These are phyloP conservation scores for Pholiota conissans DNA, from an alignment of 768 basidiomycete genomes.

Conservation along the genomic window DNA sequence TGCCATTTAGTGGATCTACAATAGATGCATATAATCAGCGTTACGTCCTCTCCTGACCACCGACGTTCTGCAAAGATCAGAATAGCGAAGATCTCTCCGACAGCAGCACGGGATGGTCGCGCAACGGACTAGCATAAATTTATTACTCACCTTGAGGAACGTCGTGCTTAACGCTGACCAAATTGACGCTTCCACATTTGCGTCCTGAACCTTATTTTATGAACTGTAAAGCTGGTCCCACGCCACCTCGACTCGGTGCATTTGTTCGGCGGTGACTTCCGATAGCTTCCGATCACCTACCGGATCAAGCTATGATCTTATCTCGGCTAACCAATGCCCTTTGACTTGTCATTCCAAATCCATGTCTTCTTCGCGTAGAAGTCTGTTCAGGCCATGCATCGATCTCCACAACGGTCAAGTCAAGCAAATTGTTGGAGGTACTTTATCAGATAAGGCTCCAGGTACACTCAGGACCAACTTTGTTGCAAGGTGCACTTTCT, in stretches of 20 bases:
- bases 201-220: conserved; percentile 44
- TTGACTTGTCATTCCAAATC: neutral
- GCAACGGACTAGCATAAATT: conserved; percentile 16
- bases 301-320: conserved; percentile 6
- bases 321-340: neutral
- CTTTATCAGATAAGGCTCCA: conserved; percentile 70
- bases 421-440: conserved; percentile 98
- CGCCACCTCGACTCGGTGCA: conserved; percentile 19
- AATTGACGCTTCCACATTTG: conserved; percentile 29
- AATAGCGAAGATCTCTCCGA: neutral
- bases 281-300: conserved; percentile 11
- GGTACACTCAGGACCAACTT: conserved; percentile 82
- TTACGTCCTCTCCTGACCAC: conserved; percentile 6
- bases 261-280: conserved; percentile 29
- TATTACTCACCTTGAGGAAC: conserved; percentile 45
- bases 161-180: conserved; percentile 39
- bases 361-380: conserved; percentile 35
- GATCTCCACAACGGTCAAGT: conserved; percentile 95
- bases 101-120: conserved; percentile 6
- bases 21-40: conserved; percentile 13
- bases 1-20: conserved; percentile 63
- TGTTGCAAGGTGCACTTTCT: conserved; percentile 68
- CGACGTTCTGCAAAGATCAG: neutral
- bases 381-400: conserved; percentile 89
- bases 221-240: conserved; percentile 45